A percentile compares a stretch with the other conserved stretches of the same genome.
These are phyloP conservation scores for Blastomyces gilchristii DNA, from an alignment of 2,329 filamentous ascomycete genomes.

Conservation along the genomic window DNA sequence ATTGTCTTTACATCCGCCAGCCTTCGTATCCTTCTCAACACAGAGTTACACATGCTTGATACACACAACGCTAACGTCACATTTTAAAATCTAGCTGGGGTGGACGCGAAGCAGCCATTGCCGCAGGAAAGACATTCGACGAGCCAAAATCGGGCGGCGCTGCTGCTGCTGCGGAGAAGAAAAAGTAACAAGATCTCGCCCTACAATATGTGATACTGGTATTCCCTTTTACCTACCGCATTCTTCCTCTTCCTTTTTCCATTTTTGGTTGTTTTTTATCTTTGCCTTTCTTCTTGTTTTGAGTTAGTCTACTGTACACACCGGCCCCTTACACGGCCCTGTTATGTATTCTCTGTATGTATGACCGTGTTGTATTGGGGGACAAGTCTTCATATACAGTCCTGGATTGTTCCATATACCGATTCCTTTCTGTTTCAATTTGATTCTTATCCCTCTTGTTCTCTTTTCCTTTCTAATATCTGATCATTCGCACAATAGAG, in stretches of 20 bases:
- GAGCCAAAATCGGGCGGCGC: slow-evolving; percentile 21
- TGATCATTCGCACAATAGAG: neutral
- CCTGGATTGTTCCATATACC: neutral
- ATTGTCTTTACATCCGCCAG: no score
- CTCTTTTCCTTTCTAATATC: neutral
- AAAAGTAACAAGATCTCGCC: neutral
- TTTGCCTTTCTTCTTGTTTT: neutral
- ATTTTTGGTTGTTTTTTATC: neutral
- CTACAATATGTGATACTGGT: neutral
- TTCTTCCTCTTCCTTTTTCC: neutral
- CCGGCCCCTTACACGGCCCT: no score
- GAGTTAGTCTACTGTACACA: neutral
- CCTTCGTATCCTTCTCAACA: neutral
- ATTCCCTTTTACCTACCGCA: neutral
- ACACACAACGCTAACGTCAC: neutral
- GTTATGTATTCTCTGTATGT: slow-evolving; percentile 11
- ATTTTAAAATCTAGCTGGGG: slow-evolving; percentile 28
- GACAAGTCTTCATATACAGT: neutral
- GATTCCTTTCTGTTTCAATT: neutral
- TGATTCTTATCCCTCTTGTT: neutral
- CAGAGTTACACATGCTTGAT: neutral
- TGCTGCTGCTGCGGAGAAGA: slow-evolving; percentile 12
- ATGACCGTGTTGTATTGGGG: slow-evolving; percentile 1
- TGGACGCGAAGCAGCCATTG: slow-evolving; percentile 33
- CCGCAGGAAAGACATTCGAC: slow-evolving; percentile 17